phyloP scores from a whole-genome alignment of 164 flowering plant species.

The Warburgia ugandensis region DNA sequence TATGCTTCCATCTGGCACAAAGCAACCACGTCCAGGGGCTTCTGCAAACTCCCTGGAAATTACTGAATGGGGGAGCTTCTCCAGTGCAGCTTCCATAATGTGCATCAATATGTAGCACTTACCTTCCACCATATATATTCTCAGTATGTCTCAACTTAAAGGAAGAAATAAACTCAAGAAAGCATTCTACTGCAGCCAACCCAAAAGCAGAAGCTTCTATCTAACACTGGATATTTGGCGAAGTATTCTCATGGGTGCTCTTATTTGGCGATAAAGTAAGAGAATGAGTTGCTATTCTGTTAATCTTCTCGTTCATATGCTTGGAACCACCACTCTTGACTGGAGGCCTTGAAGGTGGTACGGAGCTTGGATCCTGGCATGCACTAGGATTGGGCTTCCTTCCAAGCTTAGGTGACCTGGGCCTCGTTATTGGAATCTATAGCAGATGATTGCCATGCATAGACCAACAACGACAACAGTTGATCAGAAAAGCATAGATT shows the following conservation, averaged over 20 bases:
- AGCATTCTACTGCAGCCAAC: no score
- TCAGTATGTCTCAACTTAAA: no score
- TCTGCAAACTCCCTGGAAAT: no score
- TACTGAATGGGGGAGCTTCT: no score
- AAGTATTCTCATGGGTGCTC: slow-evolving; percentile 43
- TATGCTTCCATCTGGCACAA: no score
- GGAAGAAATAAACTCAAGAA: no score
- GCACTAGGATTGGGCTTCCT: slow-evolving; percentile 26
- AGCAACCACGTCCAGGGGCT: no score
- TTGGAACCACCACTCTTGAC: slow-evolving; percentile 22
- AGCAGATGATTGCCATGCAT: slow-evolving; percentile 13
- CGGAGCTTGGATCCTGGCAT: slow-evolving; percentile 19
- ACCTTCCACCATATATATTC: no score
- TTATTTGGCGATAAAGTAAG: slow-evolving; percentile 22
- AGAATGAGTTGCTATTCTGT: slow-evolving; percentile 14
- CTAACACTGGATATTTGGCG: slow-evolving; percentile 58
- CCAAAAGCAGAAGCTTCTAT: background rate
- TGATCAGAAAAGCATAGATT: no score
- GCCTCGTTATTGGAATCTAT: slow-evolving; percentile 35
- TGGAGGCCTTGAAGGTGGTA: slow-evolving; percentile 34
- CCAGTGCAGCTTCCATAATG: no score
- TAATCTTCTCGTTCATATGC: slow-evolving; percentile 19
- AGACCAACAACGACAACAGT: background rate
- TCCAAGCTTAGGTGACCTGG: slow-evolving; percentile 41
- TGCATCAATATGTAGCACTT: no score